Percentiles rank a stretch among this genome's conserved stretches.
Evolutionary conservation across 345 rosid genomes (phyloP).

Genomic region (Dimocarpus longan): DNA sequence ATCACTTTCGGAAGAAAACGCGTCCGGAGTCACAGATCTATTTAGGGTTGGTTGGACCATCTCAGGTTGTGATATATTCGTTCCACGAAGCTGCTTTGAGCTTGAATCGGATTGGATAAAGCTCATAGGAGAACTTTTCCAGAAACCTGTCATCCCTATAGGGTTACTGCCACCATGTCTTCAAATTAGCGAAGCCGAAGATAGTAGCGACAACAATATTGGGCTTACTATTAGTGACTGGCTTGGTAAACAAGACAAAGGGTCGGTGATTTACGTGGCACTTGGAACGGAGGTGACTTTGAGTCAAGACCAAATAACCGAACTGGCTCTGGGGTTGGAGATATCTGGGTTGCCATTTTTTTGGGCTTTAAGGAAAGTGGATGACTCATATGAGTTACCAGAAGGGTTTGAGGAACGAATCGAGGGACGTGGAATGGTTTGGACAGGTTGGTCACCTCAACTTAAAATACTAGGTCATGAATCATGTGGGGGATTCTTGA

Average conservation of each 20-base stretch:
- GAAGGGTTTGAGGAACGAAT: slow-evolving; percentile 28
- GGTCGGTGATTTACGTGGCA: slow-evolving; percentile 4
- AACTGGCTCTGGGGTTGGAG: slow-evolving; percentile 4
- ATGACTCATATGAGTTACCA: slow-evolving; percentile 6
- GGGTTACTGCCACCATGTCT: slow-evolving; percentile 1
- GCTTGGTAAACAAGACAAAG: neutral
- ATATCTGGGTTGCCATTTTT: slow-evolving; percentile 3
- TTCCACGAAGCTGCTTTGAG: slow-evolving; percentile 14
- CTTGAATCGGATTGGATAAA: slow-evolving; percentile 24
- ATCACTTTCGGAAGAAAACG: neutral
- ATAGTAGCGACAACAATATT: too few relatives aligned
- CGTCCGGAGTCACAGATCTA: neutral
- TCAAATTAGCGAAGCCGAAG: neutral
- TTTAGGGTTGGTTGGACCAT: neutral
- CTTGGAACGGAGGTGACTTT: neutral
- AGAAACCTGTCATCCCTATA: slow-evolving; percentile 19
- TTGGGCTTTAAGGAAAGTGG: neutral
- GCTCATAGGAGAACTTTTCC: slow-evolving; percentile 3
- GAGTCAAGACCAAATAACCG: neutral
- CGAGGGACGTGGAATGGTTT: slow-evolving; percentile 18
- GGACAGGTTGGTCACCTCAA: slow-evolving; percentile 30
- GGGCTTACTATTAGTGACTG: neutral
- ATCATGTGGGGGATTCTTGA: slow-evolving; percentile 24
- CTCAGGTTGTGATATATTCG: slow-evolving; percentile 2
- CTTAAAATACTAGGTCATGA: slow-evolving; percentile 22